Conservation (phyloP, 164 flowering plant species). For the Nymphaea thermarum region DNA sequence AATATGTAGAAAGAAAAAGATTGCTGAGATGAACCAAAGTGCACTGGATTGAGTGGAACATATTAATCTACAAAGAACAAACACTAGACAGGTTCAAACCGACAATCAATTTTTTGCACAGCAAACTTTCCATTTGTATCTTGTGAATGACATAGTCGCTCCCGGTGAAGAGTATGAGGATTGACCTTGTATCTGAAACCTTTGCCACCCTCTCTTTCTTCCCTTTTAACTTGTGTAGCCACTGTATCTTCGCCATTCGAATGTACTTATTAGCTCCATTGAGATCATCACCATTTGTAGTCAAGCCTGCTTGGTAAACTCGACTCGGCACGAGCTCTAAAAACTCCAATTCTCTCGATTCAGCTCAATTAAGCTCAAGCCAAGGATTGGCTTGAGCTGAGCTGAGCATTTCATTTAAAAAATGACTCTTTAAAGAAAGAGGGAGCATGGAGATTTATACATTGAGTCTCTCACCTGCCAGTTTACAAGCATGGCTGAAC, state of each 20-base stretch:
- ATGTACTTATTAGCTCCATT: slow-evolving; percentile 75
- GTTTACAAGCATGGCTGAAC: too few relatives aligned
- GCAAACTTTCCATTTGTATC: slow-evolving; percentile 88
- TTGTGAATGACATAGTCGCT: slow-evolving; percentile 92
- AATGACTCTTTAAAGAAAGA: too few relatives aligned
- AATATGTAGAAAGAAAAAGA: neutral
- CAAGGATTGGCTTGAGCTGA: too few relatives aligned
- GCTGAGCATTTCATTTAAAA: too few relatives aligned
- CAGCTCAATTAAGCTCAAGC: too few relatives aligned
- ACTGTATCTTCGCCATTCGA: slow-evolving; percentile 71
- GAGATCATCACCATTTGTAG: slow-evolving; percentile 25
- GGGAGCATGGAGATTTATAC: too few relatives aligned
- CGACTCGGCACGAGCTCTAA: too few relatives aligned
- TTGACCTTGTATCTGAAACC: slow-evolving; percentile 66
- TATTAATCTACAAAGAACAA: neutral
- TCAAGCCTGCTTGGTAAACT: too few relatives aligned
- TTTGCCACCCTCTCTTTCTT: slow-evolving; percentile 17
- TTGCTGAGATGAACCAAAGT: too few relatives aligned
- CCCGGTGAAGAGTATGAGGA: slow-evolving; percentile 58
- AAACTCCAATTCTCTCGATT: too few relatives aligned
- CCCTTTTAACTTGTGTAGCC: slow-evolving; percentile 68
- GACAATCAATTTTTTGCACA: slow-evolving; percentile 94
- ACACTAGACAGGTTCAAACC: slow-evolving; percentile 10
- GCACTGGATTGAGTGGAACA: neutral
- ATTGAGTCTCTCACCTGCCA: too few relatives aligned